Conservation (phyloP, 257 asterid species). For the Leonotis leonurus region DNA sequence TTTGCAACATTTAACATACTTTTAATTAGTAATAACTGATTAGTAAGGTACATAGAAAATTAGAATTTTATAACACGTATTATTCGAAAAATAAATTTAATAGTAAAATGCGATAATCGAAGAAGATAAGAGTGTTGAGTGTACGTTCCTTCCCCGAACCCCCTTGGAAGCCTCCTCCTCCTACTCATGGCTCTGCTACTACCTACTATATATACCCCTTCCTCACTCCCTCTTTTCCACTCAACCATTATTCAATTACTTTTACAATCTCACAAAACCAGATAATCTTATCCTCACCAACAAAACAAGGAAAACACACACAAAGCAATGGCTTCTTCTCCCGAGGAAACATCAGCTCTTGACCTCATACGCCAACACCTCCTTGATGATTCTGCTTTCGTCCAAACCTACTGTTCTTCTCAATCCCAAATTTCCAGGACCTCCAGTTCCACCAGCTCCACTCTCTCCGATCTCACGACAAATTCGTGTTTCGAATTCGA, state of each 20-base stretch:
- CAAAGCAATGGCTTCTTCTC: constrained; percentile 20
- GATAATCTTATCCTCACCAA: neutral
- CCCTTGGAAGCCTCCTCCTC: constrained; percentile 33
- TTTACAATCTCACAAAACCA: no score
- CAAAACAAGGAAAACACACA: no score
- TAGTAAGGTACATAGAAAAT: no score
- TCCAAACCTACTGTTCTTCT: constrained; percentile 32
- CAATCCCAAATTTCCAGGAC: constrained; percentile 35
- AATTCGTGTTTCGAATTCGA: constrained; percentile 28
- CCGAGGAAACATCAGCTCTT: constrained; percentile 47
- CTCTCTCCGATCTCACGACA: constrained; percentile 17
- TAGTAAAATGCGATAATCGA: no score
- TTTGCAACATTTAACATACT: no score
- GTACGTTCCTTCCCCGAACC: constrained; percentile 32
- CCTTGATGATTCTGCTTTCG: constrained; percentile 52
- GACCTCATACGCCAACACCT: constrained; percentile 70
- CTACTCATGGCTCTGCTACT: neutral
- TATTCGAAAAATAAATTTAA: no score
- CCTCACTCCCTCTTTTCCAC: constrained; percentile 42
- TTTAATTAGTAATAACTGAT: no score
- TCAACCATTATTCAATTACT: constrained; percentile 1
- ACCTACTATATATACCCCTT: constrained; percentile 23
- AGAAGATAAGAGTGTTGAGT: no score
- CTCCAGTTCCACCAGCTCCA: constrained; percentile 31
- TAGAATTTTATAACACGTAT: no score